Conservation (phyloP, 179 eudicot genomes). For the Nepenthes alata region DNA sequence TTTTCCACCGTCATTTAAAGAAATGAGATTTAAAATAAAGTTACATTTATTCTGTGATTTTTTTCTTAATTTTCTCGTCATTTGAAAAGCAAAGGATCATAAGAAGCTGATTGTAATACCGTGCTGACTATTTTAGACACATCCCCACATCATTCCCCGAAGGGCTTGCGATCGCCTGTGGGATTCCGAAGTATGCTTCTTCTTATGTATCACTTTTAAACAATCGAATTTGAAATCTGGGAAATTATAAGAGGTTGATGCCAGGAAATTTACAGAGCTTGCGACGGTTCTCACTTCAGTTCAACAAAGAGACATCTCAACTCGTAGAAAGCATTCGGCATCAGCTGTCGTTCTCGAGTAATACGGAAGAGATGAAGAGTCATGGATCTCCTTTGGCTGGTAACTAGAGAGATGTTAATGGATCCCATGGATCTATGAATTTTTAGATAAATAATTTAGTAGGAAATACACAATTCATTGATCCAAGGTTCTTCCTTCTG, state of each 20-base stretch:
- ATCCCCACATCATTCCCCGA: conserved; percentile 93
- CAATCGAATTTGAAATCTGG: not conserved
- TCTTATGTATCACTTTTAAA: not conserved
- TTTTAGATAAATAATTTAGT: no score
- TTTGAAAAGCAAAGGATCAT: not conserved
- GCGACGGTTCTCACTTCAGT: conserved; percentile 49
- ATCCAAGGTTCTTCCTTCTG: not conserved
- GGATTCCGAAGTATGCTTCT: conserved; percentile 69
- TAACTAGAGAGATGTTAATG: not conserved
- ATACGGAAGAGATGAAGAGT: conserved; percentile 18
- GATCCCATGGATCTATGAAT: no score
- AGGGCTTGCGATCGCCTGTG: conserved; percentile 78
- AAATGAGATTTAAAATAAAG: no score
- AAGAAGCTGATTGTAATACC: conserved; percentile 3
- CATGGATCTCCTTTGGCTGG: conserved; percentile 24
- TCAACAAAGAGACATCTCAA: conserved; percentile 50
- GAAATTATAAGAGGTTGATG: not conserved
- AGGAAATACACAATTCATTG: not conserved
- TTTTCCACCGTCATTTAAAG: no score
- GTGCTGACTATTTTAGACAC: conserved; percentile 45
- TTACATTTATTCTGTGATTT: no score
- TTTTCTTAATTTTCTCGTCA: not conserved
- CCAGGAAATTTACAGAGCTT: conserved; percentile 40
- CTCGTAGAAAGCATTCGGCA: conserved; percentile 58
- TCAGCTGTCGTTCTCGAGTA: conserved; percentile 24